Evolutionary conservation across 495 filamentous ascomycete species (phyloP).

Genomic region (Daldinia bambusicola): DNA sequence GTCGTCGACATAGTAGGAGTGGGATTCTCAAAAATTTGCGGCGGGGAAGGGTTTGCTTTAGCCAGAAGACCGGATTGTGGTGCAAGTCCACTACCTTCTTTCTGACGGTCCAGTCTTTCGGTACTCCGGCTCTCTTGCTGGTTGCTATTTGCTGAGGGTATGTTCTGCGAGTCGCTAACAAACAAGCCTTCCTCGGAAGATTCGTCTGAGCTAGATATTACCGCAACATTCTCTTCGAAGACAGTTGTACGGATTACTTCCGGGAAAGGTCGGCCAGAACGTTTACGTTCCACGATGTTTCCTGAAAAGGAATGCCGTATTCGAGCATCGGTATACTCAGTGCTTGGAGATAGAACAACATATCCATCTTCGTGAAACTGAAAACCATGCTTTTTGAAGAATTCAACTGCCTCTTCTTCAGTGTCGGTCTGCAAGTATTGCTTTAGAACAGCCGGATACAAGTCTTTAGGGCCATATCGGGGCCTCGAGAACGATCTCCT

Average conservation of each 20-base stretch:
- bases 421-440: conserved; percentile 77
- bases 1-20: conserved; percentile 2
- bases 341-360: conserved; percentile 53
- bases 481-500: conserved; percentile 68
- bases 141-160: conserved; percentile 2
- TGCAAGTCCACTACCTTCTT: background rate
- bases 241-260: conserved; percentile 59
- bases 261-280: conserved; percentile 52
- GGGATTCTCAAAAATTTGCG: conserved; percentile 19
- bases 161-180: conserved; percentile 38
- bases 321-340: conserved; percentile 49
- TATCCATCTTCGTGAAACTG: conserved; percentile 64
- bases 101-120: background rate
- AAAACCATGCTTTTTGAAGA: conserved; percentile 75
- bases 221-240: conserved; percentile 46
- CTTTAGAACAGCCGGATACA: conserved; percentile 74
- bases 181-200: conserved; percentile 46
- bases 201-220: background rate
- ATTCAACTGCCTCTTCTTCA: conserved; percentile 72
- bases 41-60: background rate
- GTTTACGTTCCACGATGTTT: conserved; percentile 61
- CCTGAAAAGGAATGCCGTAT: conserved; percentile 57
- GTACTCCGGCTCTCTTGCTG: background rate
- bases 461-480: conserved; percentile 76
- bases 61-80: background rate